These are phyloP conservation scores for Chrysoporthe austroafricana DNA, from an alignment of 2,329 filamentous ascomycete genomes.

Conservation along the genomic window DNA sequence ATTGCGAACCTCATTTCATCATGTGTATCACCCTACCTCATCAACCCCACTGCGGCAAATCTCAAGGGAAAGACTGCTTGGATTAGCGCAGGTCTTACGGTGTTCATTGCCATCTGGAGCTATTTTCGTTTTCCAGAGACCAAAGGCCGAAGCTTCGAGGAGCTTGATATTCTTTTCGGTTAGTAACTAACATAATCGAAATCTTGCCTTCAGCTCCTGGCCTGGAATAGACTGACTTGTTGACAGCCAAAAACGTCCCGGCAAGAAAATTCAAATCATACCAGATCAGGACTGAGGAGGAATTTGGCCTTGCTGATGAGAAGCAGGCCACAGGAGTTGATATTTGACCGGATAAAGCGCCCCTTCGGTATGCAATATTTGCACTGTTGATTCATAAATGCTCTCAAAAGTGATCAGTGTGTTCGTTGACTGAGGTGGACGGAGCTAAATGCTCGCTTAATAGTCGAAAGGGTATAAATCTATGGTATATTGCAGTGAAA, in stretches of 20 bases:
- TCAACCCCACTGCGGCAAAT: slow-evolving; percentile 15
- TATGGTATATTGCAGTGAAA: too few species aligned
- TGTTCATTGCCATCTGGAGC: slow-evolving; percentile 10
- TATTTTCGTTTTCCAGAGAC: slow-evolving; percentile 18
- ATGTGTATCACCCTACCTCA: slow-evolving; percentile 10
- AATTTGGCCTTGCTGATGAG: slow-evolving; percentile 1
- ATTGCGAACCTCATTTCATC: slow-evolving; percentile 1
- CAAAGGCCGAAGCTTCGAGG: slow-evolving; percentile 14
- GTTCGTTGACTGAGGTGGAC: too few species aligned
- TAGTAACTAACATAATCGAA: not conserved
- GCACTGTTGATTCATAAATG: not conserved
- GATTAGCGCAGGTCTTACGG: not conserved
- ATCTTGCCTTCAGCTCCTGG: too few species aligned
- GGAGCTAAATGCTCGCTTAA: not conserved
- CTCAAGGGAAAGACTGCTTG: slow-evolving; percentile 13
- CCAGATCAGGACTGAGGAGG: slow-evolving; percentile 4
- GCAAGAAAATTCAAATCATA: slow-evolving; percentile 12
- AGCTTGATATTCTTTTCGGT: slow-evolving; percentile 20
- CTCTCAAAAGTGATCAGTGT: not conserved
- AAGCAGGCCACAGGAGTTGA: not conserved
- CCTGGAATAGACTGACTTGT: too few species aligned
- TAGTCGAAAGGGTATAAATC: not conserved
- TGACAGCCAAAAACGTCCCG: slow-evolving; percentile 4
- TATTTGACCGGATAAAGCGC: not conserved
- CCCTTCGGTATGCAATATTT: not conserved